A percentile compares a stretch with the other conserved stretches of the same genome.
Conservation (phyloP, 345 rosid genomes). For the Viola odorata region DNA sequence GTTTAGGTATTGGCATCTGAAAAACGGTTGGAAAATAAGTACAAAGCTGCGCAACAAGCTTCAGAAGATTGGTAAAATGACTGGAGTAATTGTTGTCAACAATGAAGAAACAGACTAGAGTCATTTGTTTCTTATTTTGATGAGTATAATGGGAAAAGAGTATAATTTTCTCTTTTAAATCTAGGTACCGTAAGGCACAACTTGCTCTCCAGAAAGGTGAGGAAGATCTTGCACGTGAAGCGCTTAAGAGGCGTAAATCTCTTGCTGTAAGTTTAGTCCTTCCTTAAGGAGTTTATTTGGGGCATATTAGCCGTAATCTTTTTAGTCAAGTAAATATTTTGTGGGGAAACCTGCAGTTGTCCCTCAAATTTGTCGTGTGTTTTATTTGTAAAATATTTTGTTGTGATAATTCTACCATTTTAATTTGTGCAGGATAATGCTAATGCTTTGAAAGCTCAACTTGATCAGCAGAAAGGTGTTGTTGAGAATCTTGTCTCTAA, state of each 20-base stretch:
- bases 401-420: neutral
- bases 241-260: conserved; percentile 75
- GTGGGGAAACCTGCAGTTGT: too few species aligned
- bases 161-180: neutral
- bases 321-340: too few species aligned
- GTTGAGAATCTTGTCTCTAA: conserved; percentile 69
- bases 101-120: neutral
- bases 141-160: neutral
- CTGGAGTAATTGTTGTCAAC: conserved; percentile 2
- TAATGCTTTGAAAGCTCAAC: conserved; percentile 52
- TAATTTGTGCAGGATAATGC: conserved; percentile 52
- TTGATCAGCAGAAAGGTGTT: conserved; percentile 61
- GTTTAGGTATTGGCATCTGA: conserved; percentile 71
- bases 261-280: conserved; percentile 45
- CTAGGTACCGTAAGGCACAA: conserved; percentile 75
- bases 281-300: neutral
- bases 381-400: too few species aligned
- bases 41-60: conserved; percentile 62
- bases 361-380: too few species aligned
- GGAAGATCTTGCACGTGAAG: conserved; percentile 86
- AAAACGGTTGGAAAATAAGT: conserved; percentile 67
- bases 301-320: too few species aligned
- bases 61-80: conserved; percentile 61
- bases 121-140: neutral
- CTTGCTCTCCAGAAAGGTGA: conserved; percentile 75